phyloP scores from a whole-genome alignment of 257 asterid genomes.

The Petunia secreta region DNA sequence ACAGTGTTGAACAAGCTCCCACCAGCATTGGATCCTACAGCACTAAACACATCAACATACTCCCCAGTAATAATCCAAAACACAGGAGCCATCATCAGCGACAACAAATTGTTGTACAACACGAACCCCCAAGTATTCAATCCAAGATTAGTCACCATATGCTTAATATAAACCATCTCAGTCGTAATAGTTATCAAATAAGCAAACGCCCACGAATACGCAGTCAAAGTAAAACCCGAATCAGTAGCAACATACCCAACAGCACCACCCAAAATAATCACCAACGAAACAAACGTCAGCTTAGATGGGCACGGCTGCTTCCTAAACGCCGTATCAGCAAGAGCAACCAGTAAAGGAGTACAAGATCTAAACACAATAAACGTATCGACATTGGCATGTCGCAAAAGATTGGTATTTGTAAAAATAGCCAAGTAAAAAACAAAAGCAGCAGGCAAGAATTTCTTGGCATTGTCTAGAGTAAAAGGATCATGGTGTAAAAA shows the following conservation, averaged over 20 bases:
- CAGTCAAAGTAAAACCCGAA: slow-evolving; percentile 79
- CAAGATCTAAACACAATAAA: slow-evolving; percentile 87
- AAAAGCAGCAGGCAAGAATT: slow-evolving; percentile 89
- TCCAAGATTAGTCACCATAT: slow-evolving; percentile 95
- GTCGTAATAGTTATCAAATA: slow-evolving; percentile 92
- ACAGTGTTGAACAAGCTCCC: slow-evolving; percentile 35
- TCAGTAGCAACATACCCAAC: slow-evolving; percentile 92
- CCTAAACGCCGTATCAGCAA: slow-evolving; percentile 86
- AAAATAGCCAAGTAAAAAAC: slow-evolving; percentile 91
- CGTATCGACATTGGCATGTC: slow-evolving; percentile 97
- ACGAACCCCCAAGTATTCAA: slow-evolving; percentile 98
- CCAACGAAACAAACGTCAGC: slow-evolving; percentile 67
- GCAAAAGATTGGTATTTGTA: slow-evolving; percentile 86
- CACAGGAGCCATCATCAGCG: slow-evolving; percentile 92
- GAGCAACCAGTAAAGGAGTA: slow-evolving; percentile 85
- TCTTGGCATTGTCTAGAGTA: slow-evolving; percentile 70
- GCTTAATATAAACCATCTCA: slow-evolving; percentile 98
- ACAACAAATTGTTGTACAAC: slow-evolving; percentile 78
- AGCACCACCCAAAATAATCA: slow-evolving; percentile 80
- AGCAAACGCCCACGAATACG: slow-evolving; percentile 94
- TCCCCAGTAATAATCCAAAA: slow-evolving; percentile 92
- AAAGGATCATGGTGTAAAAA: slow-evolving; percentile 84
- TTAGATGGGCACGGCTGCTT: slow-evolving; percentile 88
- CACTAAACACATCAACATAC: slow-evolving; percentile 64
- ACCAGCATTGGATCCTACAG: no score